phyloP scores from a whole-genome alignment of 768 basidiomycete genomes.

The Pulveroboletus frians region DNA sequence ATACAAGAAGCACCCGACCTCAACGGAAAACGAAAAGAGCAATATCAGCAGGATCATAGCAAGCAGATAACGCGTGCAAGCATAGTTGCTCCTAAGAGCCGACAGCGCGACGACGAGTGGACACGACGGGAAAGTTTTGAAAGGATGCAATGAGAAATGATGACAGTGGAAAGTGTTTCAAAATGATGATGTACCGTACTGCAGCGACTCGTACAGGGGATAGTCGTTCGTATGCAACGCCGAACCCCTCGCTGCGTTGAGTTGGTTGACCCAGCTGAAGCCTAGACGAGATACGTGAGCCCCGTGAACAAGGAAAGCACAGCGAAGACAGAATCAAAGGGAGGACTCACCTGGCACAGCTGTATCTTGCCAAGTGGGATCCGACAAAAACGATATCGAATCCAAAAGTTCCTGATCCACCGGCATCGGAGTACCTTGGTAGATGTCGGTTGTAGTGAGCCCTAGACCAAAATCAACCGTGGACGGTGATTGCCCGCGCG shows the following conservation, averaged over 20 bases:
- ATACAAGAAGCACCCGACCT: not conserved
- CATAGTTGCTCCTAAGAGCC: not conserved
- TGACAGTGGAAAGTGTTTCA: not conserved
- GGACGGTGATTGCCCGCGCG: conserved; percentile 10
- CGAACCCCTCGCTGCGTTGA: conserved; percentile 15
- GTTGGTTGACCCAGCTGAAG: conserved; percentile 34
- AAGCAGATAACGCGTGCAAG: not conserved
- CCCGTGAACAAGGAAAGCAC: not conserved
- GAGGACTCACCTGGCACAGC: conserved; percentile 45
- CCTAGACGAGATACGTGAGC: conserved; percentile 20
- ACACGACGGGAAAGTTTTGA: not conserved
- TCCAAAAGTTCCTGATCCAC: conserved; percentile 59
- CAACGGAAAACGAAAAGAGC: not conserved
- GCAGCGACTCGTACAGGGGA: conserved; percentile 20
- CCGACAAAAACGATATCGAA: conserved; percentile 53
- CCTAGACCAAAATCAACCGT: conserved; percentile 4
- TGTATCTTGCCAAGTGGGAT: conserved; percentile 54
- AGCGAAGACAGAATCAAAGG: not conserved
- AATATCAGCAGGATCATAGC: not conserved
- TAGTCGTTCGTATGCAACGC: conserved; percentile 26
- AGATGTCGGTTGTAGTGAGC: conserved; percentile 35
- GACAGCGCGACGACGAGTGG: not conserved
- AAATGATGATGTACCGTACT: conserved; percentile 12
- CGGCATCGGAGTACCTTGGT: conserved; percentile 43
- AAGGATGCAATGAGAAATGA: not conserved